Evolutionary conservation across 108 stramenopile genomes (phyloP), one percentile per base, ranked within the genome.

Genomic region (Cyclotella sp.): DNA sequence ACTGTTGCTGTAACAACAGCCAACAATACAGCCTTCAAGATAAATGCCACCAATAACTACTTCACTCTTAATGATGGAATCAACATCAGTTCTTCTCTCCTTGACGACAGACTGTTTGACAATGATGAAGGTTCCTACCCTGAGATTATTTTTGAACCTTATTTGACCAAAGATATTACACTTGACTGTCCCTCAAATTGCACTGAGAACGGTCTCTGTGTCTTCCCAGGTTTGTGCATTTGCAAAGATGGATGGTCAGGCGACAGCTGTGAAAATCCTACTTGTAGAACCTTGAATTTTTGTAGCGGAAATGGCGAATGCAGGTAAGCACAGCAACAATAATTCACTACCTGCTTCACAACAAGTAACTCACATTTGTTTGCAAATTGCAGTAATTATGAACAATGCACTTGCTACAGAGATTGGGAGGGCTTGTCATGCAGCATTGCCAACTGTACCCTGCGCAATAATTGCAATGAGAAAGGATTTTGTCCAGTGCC

Each of bases 231-330:
- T 18, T 27, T 63, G 45, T 63, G 72, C 34, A 40, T 73, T 6
- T 73, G 72, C 44, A 73, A 63, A 61, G 61, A 73, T 73, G 72
- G 72, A 9, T 73, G 72, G 72, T 60, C 61, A 19, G 72, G 72
- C 4, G 21, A 2, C 5, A 46, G 28, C 29, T 73, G 72, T n/a
- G 62, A 46, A 19, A 49, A 16, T 16, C 72, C 72, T 16, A 73
- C 52, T 7, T 73, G 72, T 22, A 16, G 24, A 19, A 55, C 72
- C 22, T 39, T 73, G 60, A 28, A 73, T 30, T 73, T 73, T 19
- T 73, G 72, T 28, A 73, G 44, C 28, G 61, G 43, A 34, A 61
- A 55, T 49, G 72, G 72, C 3, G 45, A 18, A 46, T 66, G 65
- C 65, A 66, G 62, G 62, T 63, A 29, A 63, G 62, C 58, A 59